A percentile compares a stretch with the other conserved stretches of the same genome.
These are phyloP conservation scores for Calonectria crousiana DNA, from an alignment of 2,329 filamentous ascomycete genomes.

Conservation along the genomic window DNA sequence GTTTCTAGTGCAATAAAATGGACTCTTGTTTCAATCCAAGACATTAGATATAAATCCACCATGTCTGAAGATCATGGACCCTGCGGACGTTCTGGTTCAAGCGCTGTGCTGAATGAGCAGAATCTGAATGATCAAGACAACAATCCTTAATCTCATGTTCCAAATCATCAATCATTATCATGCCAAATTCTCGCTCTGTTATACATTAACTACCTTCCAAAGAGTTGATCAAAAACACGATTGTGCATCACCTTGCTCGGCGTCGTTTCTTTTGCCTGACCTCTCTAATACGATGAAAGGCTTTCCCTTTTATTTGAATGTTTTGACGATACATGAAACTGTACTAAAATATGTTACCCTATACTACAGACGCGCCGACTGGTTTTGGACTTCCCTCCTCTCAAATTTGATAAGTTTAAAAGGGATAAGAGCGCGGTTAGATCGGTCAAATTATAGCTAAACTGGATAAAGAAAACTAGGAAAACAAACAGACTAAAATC, in stretches of 20 bases:
- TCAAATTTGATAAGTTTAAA: no score
- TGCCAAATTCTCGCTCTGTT: background rate
- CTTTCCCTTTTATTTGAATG: background rate
- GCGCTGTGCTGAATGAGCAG: background rate
- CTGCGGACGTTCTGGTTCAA: background rate
- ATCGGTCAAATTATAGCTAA: no score
- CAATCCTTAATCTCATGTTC: background rate
- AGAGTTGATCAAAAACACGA: no score
- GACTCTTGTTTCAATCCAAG: background rate
- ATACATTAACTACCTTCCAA: no score
- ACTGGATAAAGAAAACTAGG: no score
- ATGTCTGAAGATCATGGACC: background rate
- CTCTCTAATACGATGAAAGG: background rate
- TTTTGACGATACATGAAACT: no score
- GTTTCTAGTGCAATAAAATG: background rate
- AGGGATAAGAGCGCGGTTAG: no score
- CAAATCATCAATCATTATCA: background rate
- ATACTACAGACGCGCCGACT: background rate
- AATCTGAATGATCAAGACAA: background rate
- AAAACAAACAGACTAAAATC: no score
- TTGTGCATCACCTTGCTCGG: no score
- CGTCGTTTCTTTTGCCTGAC: background rate
- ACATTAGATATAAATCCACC: background rate
- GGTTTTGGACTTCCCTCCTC: no score
- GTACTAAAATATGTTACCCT: no score